Percentiles rank a stretch among this genome's conserved stretches.
phyloP scores from a whole-genome alignment of 345 rosid genomes.

The sweet orange (Citrus sinensis) region DVS_A1.0 CM039163.1:38067001-38067500 shows the following conservation, averaged over 20 bases:
- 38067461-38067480: slow-evolving; percentile 79
- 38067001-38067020: background rate
- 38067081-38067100: slow-evolving; percentile 98
- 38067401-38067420: slow-evolving; percentile 70
- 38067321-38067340: background rate
- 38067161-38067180: slow-evolving; percentile 82
- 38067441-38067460: slow-evolving; percentile 61
- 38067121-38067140: slow-evolving; percentile 67
- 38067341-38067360: background rate
- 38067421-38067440: slow-evolving; percentile 57
- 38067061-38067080: background rate
- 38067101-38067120: slow-evolving; percentile 81
- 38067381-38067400: slow-evolving; percentile 98
- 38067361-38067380: slow-evolving; percentile 53
- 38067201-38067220: background rate
- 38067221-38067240: background rate
- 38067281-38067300: background rate
- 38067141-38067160: slow-evolving; percentile 91
- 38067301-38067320: background rate
- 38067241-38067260: background rate
- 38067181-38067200: slow-evolving; percentile 31
- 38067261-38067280: background rate
- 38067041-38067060: background rate
- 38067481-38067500: slow-evolving; percentile 99
- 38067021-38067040: background rate